Conservation (phyloP, 2,329 filamentous ascomycete species). For the Aureobasidium vineae region DNA sequence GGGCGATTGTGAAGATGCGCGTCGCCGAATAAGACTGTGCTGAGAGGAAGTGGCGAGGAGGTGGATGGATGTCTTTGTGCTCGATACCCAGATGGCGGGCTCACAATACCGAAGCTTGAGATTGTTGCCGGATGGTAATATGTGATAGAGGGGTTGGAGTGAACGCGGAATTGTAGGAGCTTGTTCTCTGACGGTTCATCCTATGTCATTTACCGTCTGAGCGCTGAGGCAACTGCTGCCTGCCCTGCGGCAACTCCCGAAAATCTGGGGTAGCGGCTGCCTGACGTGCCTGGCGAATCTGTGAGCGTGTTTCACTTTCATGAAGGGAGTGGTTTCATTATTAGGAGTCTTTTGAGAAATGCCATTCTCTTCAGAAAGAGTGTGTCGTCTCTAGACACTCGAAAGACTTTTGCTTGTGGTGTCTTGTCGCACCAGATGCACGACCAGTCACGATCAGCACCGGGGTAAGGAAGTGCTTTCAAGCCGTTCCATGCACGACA, state of each 20-base stretch:
- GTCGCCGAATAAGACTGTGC: not conserved
- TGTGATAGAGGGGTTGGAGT: conserved; percentile 13
- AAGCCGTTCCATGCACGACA: no score
- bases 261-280: not conserved
- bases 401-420: no score
- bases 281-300: not conserved
- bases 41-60: not conserved
- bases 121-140: not conserved
- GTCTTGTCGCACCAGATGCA: no score
- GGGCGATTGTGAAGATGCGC: conserved; percentile 18
- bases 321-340: not conserved
- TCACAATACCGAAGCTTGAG: not conserved
- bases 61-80: not conserved
- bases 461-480: not conserved
- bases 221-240: conserved; percentile 6
- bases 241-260: not conserved
- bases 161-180: conserved; percentile 10
- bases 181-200: not conserved
- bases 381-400: no score
- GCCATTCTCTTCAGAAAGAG: not conserved
- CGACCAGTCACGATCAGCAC: not conserved
- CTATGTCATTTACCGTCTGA: not conserved
- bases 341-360: not conserved
- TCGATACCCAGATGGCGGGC: not conserved
- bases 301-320: not conserved